Conservation (phyloP, 2,329 filamentous ascomycete species). For the Penicillium sp. region DNA sequence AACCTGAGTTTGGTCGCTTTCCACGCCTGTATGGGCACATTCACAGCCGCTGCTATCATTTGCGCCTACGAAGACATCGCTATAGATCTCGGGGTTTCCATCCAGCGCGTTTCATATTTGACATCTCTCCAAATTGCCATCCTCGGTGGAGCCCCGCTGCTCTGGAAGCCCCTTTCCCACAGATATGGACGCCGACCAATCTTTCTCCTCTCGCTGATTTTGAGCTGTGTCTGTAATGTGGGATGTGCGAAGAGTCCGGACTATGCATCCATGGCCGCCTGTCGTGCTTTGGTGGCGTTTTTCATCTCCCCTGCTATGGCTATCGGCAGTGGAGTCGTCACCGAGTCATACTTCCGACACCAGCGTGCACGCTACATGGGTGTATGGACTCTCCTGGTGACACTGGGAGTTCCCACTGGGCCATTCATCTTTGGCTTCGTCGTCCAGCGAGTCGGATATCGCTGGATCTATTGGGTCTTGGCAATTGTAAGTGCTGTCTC, state of each 20-base stretch:
- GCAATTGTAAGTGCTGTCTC: slow-evolving; percentile 47
- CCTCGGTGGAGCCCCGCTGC: slow-evolving; percentile 52
- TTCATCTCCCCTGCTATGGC: slow-evolving; percentile 54
- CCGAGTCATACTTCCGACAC: slow-evolving; percentile 56
- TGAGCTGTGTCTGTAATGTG: slow-evolving; percentile 51
- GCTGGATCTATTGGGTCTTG: slow-evolving; percentile 60
- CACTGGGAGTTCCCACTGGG: slow-evolving; percentile 46
- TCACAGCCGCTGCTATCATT: slow-evolving; percentile 55
- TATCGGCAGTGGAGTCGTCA: slow-evolving; percentile 56
- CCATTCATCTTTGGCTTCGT: slow-evolving; percentile 45
- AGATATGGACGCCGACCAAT: slow-evolving; percentile 55
- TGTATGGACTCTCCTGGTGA: slow-evolving; percentile 55
- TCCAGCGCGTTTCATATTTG: slow-evolving; percentile 54
- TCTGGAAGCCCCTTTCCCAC: slow-evolving; percentile 58
- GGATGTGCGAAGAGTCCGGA: slow-evolving; percentile 52
- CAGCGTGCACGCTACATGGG: slow-evolving; percentile 55
- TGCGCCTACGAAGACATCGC: slow-evolving; percentile 55
- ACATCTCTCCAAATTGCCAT: slow-evolving; percentile 57
- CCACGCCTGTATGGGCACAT: slow-evolving; percentile 58
- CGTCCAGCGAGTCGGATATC: slow-evolving; percentile 51
- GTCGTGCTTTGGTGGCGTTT: slow-evolving; percentile 51
- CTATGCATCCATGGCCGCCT: slow-evolving; percentile 52
- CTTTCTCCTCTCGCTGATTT: slow-evolving; percentile 51
- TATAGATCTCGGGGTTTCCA: slow-evolving; percentile 47
- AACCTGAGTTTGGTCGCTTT: slow-evolving; percentile 57